phyloP scores from a whole-genome alignment of 2,329 filamentous ascomycete genomes.

The Microsporum audouinii region DNA sequence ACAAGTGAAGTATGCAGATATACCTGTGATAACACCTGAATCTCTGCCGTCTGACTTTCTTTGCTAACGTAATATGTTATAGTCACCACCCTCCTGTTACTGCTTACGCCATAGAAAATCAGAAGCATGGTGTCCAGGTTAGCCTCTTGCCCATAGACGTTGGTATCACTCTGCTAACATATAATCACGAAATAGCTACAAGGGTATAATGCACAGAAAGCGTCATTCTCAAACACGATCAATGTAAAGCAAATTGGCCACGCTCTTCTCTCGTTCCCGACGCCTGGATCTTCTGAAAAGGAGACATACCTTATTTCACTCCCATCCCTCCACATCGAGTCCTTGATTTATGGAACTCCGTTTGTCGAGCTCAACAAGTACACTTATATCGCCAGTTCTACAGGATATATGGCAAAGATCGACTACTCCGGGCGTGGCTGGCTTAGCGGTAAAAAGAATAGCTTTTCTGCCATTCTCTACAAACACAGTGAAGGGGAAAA shows the following conservation, averaged over 20 bases:
- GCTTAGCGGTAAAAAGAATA: slow-evolving; percentile 93
- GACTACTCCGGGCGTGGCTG: slow-evolving; percentile 91
- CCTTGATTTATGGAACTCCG: slow-evolving; percentile 60
- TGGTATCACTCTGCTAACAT: background rate
- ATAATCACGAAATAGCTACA: slow-evolving; percentile 34
- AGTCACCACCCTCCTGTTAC: slow-evolving; percentile 88
- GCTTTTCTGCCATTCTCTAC: slow-evolving; percentile 64
- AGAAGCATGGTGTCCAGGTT: slow-evolving; percentile 61
- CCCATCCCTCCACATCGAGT: slow-evolving; percentile 84
- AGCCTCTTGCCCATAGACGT: slow-evolving; percentile 14
- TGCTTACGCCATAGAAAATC: slow-evolving; percentile 84
- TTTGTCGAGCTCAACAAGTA: slow-evolving; percentile 83
- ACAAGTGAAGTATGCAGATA: slow-evolving; percentile 57
- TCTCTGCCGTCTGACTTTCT: background rate
- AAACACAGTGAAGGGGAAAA: slow-evolving; percentile 53
- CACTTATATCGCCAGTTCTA: slow-evolving; percentile 75
- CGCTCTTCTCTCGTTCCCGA: slow-evolving; percentile 60
- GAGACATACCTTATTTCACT: slow-evolving; percentile 86
- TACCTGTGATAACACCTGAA: background rate
- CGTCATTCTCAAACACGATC: slow-evolving; percentile 86
- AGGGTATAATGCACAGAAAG: slow-evolving; percentile 94
- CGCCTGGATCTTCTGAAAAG: slow-evolving; percentile 39
- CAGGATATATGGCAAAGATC: slow-evolving; percentile 77
- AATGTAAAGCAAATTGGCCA: slow-evolving; percentile 92
- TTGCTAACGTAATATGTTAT: slow-evolving; percentile 9